Conservation (phyloP, 495 filamentous ascomycete genomes). For the Daldinia decipiens region DNA sequence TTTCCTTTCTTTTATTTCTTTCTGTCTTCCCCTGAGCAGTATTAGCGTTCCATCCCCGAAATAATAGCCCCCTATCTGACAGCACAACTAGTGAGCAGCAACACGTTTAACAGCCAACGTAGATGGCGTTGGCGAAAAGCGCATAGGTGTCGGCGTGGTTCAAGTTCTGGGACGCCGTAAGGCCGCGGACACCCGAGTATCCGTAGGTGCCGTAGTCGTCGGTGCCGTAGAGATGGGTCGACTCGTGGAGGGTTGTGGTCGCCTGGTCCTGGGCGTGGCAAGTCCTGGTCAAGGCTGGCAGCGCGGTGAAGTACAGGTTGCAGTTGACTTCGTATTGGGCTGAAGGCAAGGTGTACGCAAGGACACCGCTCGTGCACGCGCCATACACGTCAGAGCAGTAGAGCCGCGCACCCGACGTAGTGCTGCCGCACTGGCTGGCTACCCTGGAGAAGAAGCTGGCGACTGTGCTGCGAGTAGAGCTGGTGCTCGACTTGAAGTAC, state of each 20-base stretch:
- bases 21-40: background rate
- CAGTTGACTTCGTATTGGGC: constrained; percentile 66
- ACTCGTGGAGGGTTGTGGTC: constrained; percentile 70
- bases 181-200: constrained; percentile 58
- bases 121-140: constrained; percentile 65
- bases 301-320: constrained; percentile 63
- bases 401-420: constrained; percentile 56
- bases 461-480: constrained; percentile 58
- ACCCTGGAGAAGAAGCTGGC: constrained; percentile 63
- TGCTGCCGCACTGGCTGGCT: constrained; percentile 60
- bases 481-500: constrained; percentile 69
- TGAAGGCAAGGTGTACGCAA: constrained; percentile 68
- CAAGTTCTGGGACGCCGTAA: constrained; percentile 60
- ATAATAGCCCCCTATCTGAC: constrained; percentile 3
- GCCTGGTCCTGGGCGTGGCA: constrained; percentile 60
- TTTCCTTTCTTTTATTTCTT: constrained; percentile 9
- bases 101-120: constrained; percentile 45
- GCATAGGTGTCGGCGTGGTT: constrained; percentile 72
- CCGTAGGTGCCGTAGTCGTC: constrained; percentile 67
- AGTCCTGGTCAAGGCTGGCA: constrained; percentile 26
- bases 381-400: constrained; percentile 65
- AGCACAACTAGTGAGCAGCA: constrained; percentile 5
- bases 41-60: constrained; percentile 13
- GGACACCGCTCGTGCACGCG: constrained; percentile 62
- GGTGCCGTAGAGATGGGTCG: constrained; percentile 70